Evolutionary conservation across 2,329 filamentous ascomycete species (phyloP).

Genomic region (Fusarium metavorans): DNA sequence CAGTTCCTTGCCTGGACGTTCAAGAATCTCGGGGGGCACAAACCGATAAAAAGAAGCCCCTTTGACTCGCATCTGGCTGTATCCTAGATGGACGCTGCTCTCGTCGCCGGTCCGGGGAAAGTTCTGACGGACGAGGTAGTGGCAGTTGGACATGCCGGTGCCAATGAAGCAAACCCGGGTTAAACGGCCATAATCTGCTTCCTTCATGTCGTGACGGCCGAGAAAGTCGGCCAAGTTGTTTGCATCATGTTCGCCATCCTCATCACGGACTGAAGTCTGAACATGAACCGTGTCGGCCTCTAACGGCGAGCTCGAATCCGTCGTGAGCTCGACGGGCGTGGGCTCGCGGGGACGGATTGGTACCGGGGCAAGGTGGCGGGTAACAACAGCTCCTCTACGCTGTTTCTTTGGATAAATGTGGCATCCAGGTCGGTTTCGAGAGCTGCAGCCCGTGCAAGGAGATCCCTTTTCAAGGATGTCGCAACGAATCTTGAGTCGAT

Average conservation of each 20-base stretch:
- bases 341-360: conserved; percentile 35
- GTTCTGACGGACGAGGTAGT: conserved; percentile 60
- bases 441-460: conserved; percentile 61
- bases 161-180: conserved; percentile 67
- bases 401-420: conserved; percentile 62
- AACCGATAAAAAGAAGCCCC: conserved; percentile 49
- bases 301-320: neutral
- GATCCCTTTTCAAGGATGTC: conserved; percentile 61
- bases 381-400: conserved; percentile 46
- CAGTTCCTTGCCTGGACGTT: conserved; percentile 59
- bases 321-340: conserved; percentile 8
- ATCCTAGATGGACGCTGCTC: neutral
- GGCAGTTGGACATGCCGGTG: conserved; percentile 67
- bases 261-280: conserved; percentile 22
- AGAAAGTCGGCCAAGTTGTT: conserved; percentile 62
- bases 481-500: conserved; percentile 63
- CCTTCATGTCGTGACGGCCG: conserved; percentile 58
- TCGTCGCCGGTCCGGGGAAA: conserved; percentile 42
- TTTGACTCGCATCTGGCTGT: conserved; percentile 35
- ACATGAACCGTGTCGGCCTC: neutral
- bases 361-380: conserved; percentile 15
- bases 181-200: conserved; percentile 58
- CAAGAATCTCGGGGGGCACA: conserved; percentile 59
- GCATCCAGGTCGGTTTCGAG: conserved; percentile 56
- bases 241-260: conserved; percentile 54